Conservation (phyloP, 176 grass and related monocot genomes). For the Juncus inflexus region DNA sequence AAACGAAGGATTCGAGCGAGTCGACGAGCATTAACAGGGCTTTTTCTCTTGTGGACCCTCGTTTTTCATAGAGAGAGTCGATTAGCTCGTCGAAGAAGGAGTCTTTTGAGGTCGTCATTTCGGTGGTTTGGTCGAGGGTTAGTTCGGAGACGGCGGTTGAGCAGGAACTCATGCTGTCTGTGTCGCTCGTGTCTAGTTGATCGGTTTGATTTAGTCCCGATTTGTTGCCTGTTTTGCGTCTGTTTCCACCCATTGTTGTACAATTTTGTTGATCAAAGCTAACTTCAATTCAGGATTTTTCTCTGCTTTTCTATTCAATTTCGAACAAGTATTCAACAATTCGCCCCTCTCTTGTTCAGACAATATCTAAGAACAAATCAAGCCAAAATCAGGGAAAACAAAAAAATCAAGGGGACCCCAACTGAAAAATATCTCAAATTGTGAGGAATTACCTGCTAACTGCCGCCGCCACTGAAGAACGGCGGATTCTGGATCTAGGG, state of each 20-base stretch:
- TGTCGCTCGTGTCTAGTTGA: conserved; percentile 81
- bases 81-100: conserved; percentile 78
- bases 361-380: no score
- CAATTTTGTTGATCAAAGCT: no score
- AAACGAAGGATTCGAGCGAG: conserved; percentile 76
- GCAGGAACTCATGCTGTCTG: conserved; percentile 69
- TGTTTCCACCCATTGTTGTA: not conserved
- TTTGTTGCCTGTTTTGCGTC: conserved; percentile 24
- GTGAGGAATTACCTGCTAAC: no score
- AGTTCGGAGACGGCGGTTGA: conserved; percentile 43
- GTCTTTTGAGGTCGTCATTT: conserved; percentile 55
- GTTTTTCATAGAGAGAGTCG: conserved; percentile 92
- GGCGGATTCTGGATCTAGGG: no score
- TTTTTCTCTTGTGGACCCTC: conserved; percentile 64
- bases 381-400: no score
- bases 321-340: no score
- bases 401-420: no score
- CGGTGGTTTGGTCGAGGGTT: conserved; percentile 54
- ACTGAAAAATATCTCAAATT: no score
- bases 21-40: conserved; percentile 57
- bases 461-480: no score
- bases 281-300: no score
- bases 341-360: no score
- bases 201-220: conserved; percentile 30
- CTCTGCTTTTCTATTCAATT: no score